Conservation (phyloP, 352 stramenopile species). For the Pythium coloratum region DNA sequence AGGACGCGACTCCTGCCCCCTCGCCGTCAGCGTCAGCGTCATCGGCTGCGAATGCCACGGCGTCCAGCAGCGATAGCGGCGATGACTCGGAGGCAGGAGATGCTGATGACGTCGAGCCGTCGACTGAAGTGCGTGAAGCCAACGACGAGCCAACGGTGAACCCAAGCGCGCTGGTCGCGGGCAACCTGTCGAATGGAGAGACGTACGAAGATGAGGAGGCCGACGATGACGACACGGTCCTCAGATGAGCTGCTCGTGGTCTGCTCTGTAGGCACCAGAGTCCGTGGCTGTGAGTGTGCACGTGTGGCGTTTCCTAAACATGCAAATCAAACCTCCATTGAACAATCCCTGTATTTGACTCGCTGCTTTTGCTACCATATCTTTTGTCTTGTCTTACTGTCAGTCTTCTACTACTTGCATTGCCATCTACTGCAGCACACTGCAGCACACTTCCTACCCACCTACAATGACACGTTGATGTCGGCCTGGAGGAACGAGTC, state of each 20-base stretch:
- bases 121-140: constrained; percentile 4
- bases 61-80: not conserved
- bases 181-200: constrained; percentile 29
- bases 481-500: constrained; percentile 89
- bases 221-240: constrained; percentile 18
- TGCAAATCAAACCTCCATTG: not conserved
- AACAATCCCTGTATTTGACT: constrained; percentile 4
- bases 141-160: constrained; percentile 23
- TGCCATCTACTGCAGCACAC: too few relatives aligned
- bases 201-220: constrained; percentile 28
- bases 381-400: not conserved
- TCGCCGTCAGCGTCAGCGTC: not conserved
- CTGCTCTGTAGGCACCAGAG: not conserved
- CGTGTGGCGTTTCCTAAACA: not conserved
- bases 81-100: constrained; percentile 14
- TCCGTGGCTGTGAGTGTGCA: not conserved
- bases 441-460: not conserved
- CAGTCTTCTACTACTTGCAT: constrained; percentile 4
- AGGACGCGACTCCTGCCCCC: constrained; percentile 21
- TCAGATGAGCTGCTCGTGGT: not conserved
- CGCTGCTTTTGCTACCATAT: not conserved
- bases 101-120: not conserved
- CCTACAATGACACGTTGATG: constrained; percentile 85
- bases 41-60: constrained; percentile 1
- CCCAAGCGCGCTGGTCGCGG: constrained; percentile 34